A percentile compares a stretch with the other conserved stretches of the same genome.
These are phyloP conservation scores for Saturnispora saitoi DNA, from an alignment of 805 yeast species.

Conservation along the genomic window DNA sequence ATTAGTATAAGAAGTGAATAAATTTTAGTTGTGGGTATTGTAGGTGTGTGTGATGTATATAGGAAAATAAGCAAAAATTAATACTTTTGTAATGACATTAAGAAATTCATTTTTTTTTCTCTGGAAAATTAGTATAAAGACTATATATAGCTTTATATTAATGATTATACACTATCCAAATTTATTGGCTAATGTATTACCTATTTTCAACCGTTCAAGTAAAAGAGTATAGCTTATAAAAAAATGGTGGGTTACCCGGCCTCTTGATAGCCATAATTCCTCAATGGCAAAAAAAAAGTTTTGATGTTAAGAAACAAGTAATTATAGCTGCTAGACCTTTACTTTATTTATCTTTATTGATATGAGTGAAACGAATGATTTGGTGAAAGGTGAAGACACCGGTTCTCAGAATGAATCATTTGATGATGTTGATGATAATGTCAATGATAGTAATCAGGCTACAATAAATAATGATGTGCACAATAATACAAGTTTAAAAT, in stretches of 20 bases:
- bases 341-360: not conserved
- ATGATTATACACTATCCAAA: too few relatives aligned
- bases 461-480: not conserved
- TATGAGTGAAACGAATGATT: not conserved
- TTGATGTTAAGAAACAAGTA: not conserved
- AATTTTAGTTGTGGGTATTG: too few relatives aligned
- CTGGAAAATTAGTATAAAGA: too few relatives aligned
- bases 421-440: not conserved
- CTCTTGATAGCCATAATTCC: not conserved
- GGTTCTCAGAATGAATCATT: not conserved
- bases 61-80: too few relatives aligned
- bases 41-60: too few relatives aligned
- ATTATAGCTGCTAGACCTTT: not conserved
- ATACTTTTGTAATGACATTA: too few relatives aligned
- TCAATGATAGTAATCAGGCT: not conserved
- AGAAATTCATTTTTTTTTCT: too few relatives aligned
- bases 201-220: too few relatives aligned
- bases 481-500: not conserved
- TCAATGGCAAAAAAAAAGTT: not conserved
- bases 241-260: not conserved
- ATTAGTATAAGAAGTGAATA: too few relatives aligned
- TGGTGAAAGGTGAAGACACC: not conserved
- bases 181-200: too few relatives aligned
- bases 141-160: too few relatives aligned
- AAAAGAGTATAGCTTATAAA: too few relatives aligned